These are phyloP conservation scores for Halophytophthora polymorphica DNA, from an alignment of 352 stramenopile species.

Conservation along the genomic window DNA sequence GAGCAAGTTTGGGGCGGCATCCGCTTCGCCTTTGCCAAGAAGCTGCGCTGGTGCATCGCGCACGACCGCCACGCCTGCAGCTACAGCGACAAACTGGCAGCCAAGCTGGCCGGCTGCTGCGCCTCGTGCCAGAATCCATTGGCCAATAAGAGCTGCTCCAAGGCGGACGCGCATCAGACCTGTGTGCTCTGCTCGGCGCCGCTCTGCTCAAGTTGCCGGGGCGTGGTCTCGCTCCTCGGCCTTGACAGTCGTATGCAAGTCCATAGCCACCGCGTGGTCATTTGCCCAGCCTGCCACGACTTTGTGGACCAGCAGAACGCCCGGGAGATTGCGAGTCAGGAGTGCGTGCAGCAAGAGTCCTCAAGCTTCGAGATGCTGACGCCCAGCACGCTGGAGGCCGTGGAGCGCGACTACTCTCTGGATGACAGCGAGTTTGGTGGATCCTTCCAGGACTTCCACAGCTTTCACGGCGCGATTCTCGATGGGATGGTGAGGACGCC, in stretches of 20 bases:
- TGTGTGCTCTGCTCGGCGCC: conserved; percentile 28
- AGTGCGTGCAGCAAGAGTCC: conserved; percentile 18
- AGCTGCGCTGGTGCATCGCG: conserved; percentile 21
- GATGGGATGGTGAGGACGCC: too few species aligned
- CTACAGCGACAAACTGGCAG: neutral
- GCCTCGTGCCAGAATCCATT: conserved; percentile 16
- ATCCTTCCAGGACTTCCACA: too few species aligned
- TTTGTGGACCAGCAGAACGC: conserved; percentile 27
- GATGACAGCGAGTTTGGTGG: conserved; percentile 16
- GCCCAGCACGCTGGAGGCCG: conserved; percentile 20
- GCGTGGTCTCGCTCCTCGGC: conserved; percentile 24
- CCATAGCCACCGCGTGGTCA: conserved; percentile 20
- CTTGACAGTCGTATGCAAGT: conserved; percentile 25
- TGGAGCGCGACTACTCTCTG: conserved; percentile 29
- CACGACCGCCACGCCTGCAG: neutral
- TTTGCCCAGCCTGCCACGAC: conserved; percentile 24
- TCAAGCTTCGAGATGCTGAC: conserved; percentile 23
- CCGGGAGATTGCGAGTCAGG: conserved; percentile 24
- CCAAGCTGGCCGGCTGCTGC: conserved; percentile 21
- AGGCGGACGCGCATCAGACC: conserved; percentile 10
- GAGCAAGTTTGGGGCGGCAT: too few species aligned
- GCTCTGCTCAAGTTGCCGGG: conserved; percentile 27
- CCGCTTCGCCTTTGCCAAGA: conserved; percentile 31
- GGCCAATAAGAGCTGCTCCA: conserved; percentile 2
- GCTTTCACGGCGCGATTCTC: too few species aligned